Base-by-base conservation (phyloP, 495 filamentous ascomycete genomes). In the Melanomma pulvis-pyrius region DNA sequence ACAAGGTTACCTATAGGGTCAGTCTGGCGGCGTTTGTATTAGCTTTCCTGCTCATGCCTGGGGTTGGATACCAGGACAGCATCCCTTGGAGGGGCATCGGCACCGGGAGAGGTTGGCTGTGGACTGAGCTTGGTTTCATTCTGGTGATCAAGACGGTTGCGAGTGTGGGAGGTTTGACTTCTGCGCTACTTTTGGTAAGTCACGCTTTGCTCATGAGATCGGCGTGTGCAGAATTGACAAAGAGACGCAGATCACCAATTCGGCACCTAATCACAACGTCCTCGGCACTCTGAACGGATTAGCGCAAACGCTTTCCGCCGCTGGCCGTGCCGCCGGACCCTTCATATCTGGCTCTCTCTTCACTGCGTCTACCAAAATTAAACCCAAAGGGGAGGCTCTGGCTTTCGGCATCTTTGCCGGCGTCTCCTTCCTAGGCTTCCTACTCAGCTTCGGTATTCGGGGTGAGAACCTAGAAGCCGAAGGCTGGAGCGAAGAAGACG, bases 241-340 rank as follows among this genome's bases (percentile, higher is more conserved):
- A 64, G 74, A 44, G 24, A 12, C 59, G 9, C 41, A 96, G 91
- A 89, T 98, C 69, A 98, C 93, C 25, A 98, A 98, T 72, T 92
- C 90, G 1, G 91, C 91, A 1, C 92, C 91, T 0, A 90, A 92
- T 34, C 84, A 96, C 74, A 87, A 88, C 21, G 92, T 92, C 2
- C 82, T 98, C 0, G 94, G 94, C 12, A 93, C 90, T 0, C 79
- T 98, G 29, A 97, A 98, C 67, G 94, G 94, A 29, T 86, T 98
- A 21, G 94, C 94, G 2, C 94, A 98, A 76, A 96, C 92, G 0
- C 85, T 98, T 1, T 94, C 92, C 8, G 94, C 96, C 0, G 93
- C 90, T 1, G 94, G 94, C 24, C 86, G 94, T 52, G 91, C 93
- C 30, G 82, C 90, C 0, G 96, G 94, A 0, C 94, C 94, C 0